Evolutionary conservation across 1,284 basidiomycete genomes (phyloP).

Genomic region (Kalmanozyma brasiliensis): DNA sequence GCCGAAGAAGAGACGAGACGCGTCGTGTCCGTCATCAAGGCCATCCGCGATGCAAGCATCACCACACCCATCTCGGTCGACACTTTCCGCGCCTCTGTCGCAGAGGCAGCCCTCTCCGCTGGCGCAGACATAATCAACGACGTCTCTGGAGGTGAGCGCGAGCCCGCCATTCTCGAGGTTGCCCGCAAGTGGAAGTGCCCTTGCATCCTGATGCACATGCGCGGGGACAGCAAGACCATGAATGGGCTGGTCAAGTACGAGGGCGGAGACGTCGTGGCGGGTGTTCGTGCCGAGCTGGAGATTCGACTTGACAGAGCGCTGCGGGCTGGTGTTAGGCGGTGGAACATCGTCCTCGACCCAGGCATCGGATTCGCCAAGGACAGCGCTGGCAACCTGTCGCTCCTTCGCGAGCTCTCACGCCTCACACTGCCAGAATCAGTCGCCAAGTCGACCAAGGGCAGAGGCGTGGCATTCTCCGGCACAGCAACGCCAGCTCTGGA

Average conservation of each 20-base stretch:
- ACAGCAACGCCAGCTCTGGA: constrained; percentile 32
- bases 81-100: constrained; percentile 88
- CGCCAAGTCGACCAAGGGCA: constrained; percentile 35
- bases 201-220: constrained; percentile 92
- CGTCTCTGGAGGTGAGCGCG: constrained; percentile 78
- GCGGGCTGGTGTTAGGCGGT: constrained; percentile 82
- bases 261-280: constrained; percentile 77
- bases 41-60: constrained; percentile 59
- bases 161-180: constrained; percentile 75
- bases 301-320: constrained; percentile 77
- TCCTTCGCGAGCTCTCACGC: constrained; percentile 67
- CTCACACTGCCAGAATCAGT: constrained; percentile 31
- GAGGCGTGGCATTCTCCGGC: constrained; percentile 19
- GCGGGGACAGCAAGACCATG: constrained; percentile 76
- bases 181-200: constrained; percentile 71
- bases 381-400: constrained; percentile 77
- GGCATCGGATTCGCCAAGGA: constrained; percentile 96
- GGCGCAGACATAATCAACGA: constrained; percentile 97
- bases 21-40: constrained; percentile 75
- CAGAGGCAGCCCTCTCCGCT: constrained; percentile 78
- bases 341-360: constrained; percentile 91
- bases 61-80: constrained; percentile 82
- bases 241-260: constrained; percentile 72
- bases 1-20: constrained; percentile 75
- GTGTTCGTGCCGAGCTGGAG: constrained; percentile 80